A percentile compares a stretch with the other conserved stretches of the same genome.
phyloP scores from a whole-genome alignment of 116 monocot genomes.

The Trichopus zeylanicus region DNA sequence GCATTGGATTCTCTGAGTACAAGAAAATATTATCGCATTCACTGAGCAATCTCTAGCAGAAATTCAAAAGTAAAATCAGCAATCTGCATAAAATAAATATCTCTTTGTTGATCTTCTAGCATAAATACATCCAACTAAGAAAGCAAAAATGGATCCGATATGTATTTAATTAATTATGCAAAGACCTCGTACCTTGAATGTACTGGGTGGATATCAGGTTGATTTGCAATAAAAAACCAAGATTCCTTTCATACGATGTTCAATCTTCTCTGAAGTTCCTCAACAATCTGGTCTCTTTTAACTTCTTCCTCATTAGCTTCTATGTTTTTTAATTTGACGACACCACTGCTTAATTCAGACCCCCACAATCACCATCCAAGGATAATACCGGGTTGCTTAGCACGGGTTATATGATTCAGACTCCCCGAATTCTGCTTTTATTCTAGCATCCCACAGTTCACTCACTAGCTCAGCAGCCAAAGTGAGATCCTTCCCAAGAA shows the following conservation, averaged over 20 bases:
- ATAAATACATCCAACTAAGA: no score
- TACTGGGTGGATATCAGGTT: no score
- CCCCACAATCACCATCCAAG: conserved; percentile 75
- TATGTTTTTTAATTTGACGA: conserved; percentile 78
- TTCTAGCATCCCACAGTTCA: conserved; percentile 70
- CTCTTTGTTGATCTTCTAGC: no score
- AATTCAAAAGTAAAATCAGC: no score
- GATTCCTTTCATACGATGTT: not conserved
- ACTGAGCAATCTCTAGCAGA: no score
- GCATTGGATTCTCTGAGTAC: no score
- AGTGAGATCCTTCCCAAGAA: conserved; percentile 65
- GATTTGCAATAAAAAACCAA: no score
- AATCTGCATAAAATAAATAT: no score
- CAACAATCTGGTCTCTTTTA: conserved; percentile 34
- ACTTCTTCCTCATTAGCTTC: conserved; percentile 58
- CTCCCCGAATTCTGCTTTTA: conserved; percentile 70
- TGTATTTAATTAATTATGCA: no score
- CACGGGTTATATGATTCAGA: conserved; percentile 74
- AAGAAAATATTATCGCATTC: no score
- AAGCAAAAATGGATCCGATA: no score
- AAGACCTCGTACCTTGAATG: no score
- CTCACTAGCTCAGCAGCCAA: conserved; percentile 62
- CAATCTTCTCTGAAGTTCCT: conserved; percentile 46
- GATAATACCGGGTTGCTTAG: conserved; percentile 60
- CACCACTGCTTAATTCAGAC: conserved; percentile 42